Conservation (phyloP, 768 basidiomycete species). For the Collybiopsis confluens region DNA sequence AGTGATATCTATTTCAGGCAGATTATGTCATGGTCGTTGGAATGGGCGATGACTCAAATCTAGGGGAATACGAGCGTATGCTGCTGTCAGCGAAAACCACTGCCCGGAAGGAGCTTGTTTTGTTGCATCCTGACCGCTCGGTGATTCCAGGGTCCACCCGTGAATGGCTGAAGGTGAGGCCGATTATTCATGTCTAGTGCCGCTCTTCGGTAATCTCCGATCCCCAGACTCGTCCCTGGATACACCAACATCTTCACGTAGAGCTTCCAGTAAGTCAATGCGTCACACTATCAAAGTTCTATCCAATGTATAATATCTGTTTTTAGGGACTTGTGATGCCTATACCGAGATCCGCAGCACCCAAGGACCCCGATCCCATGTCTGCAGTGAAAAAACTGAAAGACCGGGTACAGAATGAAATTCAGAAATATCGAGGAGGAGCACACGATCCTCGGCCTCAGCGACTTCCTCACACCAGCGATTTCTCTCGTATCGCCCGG, state of each 20-base stretch:
- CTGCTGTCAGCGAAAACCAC: constrained; percentile 96
- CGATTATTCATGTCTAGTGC: neutral
- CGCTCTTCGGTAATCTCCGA: neutral
- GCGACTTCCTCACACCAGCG: constrained; percentile 78
- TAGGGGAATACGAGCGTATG: constrained; percentile 94
- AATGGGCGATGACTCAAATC: constrained; percentile 85
- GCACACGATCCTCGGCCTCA: constrained; percentile 61
- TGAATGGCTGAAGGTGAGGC: constrained; percentile 85
- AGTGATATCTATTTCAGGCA: constrained; percentile 44
- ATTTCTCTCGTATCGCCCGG: constrained; percentile 89
- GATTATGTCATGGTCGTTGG: constrained; percentile 94
- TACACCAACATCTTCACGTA: constrained; percentile 93
- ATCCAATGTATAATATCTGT: neutral
- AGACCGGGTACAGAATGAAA: constrained; percentile 84
- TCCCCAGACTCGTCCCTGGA: constrained; percentile 85
- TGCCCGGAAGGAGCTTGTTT: constrained; percentile 93
- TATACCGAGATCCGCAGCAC: constrained; percentile 51
- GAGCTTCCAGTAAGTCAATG: constrained; percentile 65
- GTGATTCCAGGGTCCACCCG: constrained; percentile 89
- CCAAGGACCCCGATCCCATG: constrained; percentile 85
- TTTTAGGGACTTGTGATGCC: constrained; percentile 67
- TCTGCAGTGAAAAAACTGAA: constrained; percentile 88
- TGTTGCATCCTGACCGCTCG: constrained; percentile 88
- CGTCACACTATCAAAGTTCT: constrained; percentile 8
- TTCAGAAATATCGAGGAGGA: constrained; percentile 80